Base-by-base conservation (phyloP, 2,329 filamentous ascomycete genomes). In the Talaromyces marneffei region DNA sequence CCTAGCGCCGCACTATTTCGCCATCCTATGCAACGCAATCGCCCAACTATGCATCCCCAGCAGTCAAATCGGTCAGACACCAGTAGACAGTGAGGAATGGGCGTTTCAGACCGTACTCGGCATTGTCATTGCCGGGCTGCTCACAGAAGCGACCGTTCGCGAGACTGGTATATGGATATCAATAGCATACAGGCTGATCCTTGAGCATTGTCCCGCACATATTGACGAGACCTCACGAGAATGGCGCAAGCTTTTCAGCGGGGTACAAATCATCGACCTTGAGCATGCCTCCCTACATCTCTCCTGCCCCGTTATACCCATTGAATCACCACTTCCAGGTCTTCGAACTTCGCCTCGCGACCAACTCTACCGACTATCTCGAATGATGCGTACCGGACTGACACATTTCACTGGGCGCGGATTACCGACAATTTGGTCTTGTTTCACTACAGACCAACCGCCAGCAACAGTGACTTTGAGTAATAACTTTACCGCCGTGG, bases 211-310 rank as follows among this genome's bases (percentile, higher is more conserved):
- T 35, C 60, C 60, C 2, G 55, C 60, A 23, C 60, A 62, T 39
- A 50, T 59, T 18, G 60, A 62, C 23, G 60, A 62, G 27, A 62
- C 55, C 3, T 59, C 60, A 20, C 60, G 60, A 33, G 60, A 62
- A 59, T 62, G 60, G 60, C 55, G 60, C n/a, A 62, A 62, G 57
- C 56, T 62, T n/a, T 62, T 62, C 37, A 59, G 60, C 12, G 60
- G 60, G 9, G 55, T 62, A 25, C 60, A 62, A 20, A 62, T 62
- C 3, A 59, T 62, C 10, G 60, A 62, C 27, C 60, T 62, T 29
- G 61, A 63, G 31, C 61, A 63, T 33, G 61, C 61, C 37, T 63
- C 61, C 35, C 61, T 63, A 9, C 61, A 63, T 57, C 46, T 63
- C 25, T 63, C 58, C 10, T 63, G 61, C n/a, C 61, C 61, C 12